Percentiles rank a stretch among this genome's conserved stretches.
Evolutionary conservation across 2,329 filamentous ascomycete species (phyloP).

Genomic region (Cercospora nicotianae): DNA sequence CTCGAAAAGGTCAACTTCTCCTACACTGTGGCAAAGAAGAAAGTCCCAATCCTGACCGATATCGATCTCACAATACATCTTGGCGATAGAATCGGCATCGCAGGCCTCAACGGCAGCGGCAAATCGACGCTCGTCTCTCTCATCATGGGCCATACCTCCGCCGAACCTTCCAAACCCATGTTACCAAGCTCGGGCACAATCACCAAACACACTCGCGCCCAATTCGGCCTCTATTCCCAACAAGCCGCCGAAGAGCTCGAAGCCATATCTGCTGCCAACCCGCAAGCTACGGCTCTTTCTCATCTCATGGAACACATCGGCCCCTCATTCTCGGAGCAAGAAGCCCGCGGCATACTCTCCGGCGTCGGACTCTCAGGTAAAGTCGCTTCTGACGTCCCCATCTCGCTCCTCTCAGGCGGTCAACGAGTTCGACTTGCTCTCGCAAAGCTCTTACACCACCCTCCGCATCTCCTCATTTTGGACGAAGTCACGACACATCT

Average conservation of each 20-base stretch:
- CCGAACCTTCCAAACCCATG: constrained; percentile 30
- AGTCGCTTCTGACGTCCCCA: constrained; percentile 69
- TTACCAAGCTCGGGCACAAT: constrained; percentile 63
- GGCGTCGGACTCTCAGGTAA: constrained; percentile 70
- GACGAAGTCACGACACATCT: constrained; percentile 85
- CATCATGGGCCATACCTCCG: constrained; percentile 56
- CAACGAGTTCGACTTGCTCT: constrained; percentile 68
- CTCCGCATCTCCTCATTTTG: constrained; percentile 71
- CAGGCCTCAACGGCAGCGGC: constrained; percentile 77
- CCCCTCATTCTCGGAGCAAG: constrained; percentile 62
- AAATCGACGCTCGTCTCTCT: constrained; percentile 77
- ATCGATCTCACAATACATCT: constrained; percentile 68
- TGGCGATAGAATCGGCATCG: constrained; percentile 71
- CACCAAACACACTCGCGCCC: constrained; percentile 66
- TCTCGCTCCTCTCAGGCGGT: constrained; percentile 74
- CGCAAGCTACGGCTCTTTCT: constrained; percentile 62
- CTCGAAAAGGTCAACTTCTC: constrained; percentile 68
- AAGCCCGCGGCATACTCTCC: constrained; percentile 65
- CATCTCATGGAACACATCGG: constrained; percentile 60
- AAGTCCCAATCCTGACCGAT: constrained; percentile 57
- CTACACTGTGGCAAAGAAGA: constrained; percentile 52
- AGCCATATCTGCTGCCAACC: constrained; percentile 52
- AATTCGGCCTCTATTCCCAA: constrained; percentile 76
- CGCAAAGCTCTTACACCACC: constrained; percentile 65
- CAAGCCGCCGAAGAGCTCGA: constrained; percentile 72